Evolutionary conservation across 208 protist genomes (phyloP), one percentile per base, ranked within the genome.

Genomic region (Ichthyophonus hoferi): DNA sequence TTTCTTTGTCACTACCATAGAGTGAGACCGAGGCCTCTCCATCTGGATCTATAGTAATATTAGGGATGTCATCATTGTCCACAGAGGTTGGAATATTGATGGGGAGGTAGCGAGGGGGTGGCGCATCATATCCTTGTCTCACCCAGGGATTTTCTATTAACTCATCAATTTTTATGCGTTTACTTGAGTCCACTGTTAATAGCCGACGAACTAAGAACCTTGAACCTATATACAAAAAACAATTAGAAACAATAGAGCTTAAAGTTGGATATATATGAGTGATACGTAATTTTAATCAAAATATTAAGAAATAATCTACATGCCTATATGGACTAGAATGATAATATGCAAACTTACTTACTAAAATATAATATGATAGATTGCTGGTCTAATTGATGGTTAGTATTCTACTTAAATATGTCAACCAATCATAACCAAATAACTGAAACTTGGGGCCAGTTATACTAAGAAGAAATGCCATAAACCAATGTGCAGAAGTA

Each of bases 111-210:
- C 50, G 50, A n/a, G 7, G 50, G 7, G 50, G 50, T 7, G 50
- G 50, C 24, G 50, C 7, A 38, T 83, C n/a, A 40, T 87, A 88
- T 0, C 83, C 88, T 14, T 88, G 58, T 34, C 33, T 40, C 2
- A 90, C 40, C 88, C 88, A 90, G 58, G 2, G 40, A 58, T 90
- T 39, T 1, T 37, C 1, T 12, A 1, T 34, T 39, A 91, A 33
- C 12, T 89, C 79, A 40, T 89, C 85, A 3, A 91, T 83, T 31
- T 40, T 58, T 14, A 40, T 41, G 35, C 90, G 90, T 58, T 87
- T 38, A 14, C 40, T 77, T 24, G 86, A 86, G 58, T 91, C 86
- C 1, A 91, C 90, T 1, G 86, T 89, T 33, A 91, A 42, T 78
- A 91, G 83, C n/a, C 58, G 17, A 1, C 43, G 39, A 24, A 91